Base-by-base conservation (phyloP, 2,329 filamentous ascomycete genomes). In the Nemania abortiva region DNA sequence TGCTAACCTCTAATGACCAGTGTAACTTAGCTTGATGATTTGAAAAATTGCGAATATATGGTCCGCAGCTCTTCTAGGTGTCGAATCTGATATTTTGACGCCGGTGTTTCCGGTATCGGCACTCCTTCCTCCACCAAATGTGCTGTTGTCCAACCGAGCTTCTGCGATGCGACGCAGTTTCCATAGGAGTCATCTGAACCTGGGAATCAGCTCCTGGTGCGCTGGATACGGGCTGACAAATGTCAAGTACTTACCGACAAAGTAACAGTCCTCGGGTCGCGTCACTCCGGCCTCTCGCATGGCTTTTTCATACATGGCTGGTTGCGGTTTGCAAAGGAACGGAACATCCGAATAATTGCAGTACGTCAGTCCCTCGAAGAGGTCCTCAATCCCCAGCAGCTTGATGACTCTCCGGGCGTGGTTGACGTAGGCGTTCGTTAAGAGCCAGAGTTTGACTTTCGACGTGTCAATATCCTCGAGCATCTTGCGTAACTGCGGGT, bases 401-500 rank as follows among this genome's bases (percentile, higher is more conserved):
- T 87, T 89, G 13, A 98, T 89, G 0, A 99, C 96, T 50, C 94
- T 84, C 77, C 89, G 90, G 37, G 90, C 96, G 77, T 99, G 96
- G 39, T 86, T 98, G 72, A 97, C 84, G 77, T 99, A 98, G 24
- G 97, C 96, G 77, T 99, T 99, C 1, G 97, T 99, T 76, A 99
- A 91, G 1, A 99, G 89, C 96, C 97, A 99, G 34, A 94, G 84
- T 72, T 90, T 94, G 72, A 98, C 92, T 79, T 97, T 97, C 76
- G 84, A 88, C 68, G 81, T 91, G 81, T 99, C 95, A 63, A 99
- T 90, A 73, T 95, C 92, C 79, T 91, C 85, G 6, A 99, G 89
- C 54, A 99, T 81, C 76, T 87, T 85, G 58, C 93, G 90, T 50
- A 98, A 85, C 76, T 90, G 85, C 0, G 90, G 87, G 75, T 97